Evolutionary conservation across 306 rosid species (phyloP).

Genomic region (Argentina anserina): DNA sequence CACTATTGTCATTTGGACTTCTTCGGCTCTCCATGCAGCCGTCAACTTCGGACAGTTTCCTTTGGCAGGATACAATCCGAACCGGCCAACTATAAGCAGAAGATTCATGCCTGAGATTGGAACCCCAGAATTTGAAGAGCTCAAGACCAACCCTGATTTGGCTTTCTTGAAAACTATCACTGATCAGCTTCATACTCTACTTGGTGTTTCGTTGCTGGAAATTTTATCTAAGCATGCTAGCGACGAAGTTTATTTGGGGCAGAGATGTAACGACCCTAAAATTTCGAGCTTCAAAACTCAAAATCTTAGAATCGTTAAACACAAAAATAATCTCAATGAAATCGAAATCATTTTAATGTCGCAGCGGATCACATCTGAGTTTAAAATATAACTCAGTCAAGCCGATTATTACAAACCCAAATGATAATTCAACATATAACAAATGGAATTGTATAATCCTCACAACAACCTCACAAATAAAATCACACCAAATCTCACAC

Average conservation of each 20-base stretch:
- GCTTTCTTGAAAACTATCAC: constrained; percentile 46
- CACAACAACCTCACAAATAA: no score
- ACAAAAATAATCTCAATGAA: no score
- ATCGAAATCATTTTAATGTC: no score
- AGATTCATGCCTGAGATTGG: constrained; percentile 49
- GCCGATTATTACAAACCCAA: no score
- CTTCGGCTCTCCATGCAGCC: constrained; percentile 68
- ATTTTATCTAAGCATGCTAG: constrained; percentile 53
- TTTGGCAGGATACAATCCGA: constrained; percentile 52
- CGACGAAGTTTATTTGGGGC: constrained; percentile 49
- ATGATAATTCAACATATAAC: no score
- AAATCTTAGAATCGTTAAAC: no score
- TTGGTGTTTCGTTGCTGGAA: constrained; percentile 46
- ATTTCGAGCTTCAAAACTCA: no score
- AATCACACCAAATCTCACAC: no score
- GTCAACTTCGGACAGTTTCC: constrained; percentile 61
- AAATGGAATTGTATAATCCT: no score
- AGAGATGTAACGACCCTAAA: no score
- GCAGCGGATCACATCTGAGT: no score
- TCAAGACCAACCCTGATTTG: constrained; percentile 33
- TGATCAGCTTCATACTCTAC: constrained; percentile 36
- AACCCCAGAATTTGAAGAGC: constrained; percentile 42
- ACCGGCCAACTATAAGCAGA: constrained; percentile 53
- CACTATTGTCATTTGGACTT: constrained; percentile 49
- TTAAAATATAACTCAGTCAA: no score